Evolutionary conservation across 73 alveolate genomes (phyloP), one percentile per base, ranked within the genome.

Genomic region (Stentor roeselii): DNA sequence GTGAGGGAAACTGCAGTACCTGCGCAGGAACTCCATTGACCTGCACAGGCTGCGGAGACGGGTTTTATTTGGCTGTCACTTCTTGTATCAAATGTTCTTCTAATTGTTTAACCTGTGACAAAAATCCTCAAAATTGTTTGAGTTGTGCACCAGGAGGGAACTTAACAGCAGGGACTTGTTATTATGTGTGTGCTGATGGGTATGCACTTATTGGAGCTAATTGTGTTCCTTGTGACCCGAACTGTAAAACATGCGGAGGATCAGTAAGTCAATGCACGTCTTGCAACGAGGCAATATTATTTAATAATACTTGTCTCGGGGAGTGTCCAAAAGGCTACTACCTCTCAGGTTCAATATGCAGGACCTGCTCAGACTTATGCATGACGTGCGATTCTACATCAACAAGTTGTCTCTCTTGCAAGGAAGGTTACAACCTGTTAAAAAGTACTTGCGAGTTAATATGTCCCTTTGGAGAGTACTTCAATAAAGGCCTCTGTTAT

Each of bases 281-380:
- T 32, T 67, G 80, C 34, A 30, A 67, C 34, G n/a, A 36, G 11
- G 37, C 50, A 30, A 30, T 67, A 27, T 30, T 67, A 21, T 67
- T 30, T 67, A 34, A 67, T 30, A 67, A n/a, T 30, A 67, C 80
- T 21, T 67, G 80, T 2, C 1, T 67, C 34, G 15, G 27, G 11
- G 2, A 67, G 21, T 67, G 80, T 34, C 80, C 80, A 27, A n/a
- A 67, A 27, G 80, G 80, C 50, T 67, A 67, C 34, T 32, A 67
- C 21, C 21, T 11, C 21, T 11, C 67, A 50, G 67, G 67, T 11
- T 30, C 80, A 1, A 67, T 40, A 67, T 67, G 80, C 2, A 32
- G 37, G 1, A 34, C 27, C 37, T 67, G 80, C 2, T 67, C n/a
- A 21, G 21, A 36, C 34, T 32, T 67, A 1, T 67, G 80, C 41